These are phyloP conservation scores for Dothideomycetes sp. DNA, from an alignment of 2,329 filamentous ascomycete species.

Conservation along the genomic window DNA sequence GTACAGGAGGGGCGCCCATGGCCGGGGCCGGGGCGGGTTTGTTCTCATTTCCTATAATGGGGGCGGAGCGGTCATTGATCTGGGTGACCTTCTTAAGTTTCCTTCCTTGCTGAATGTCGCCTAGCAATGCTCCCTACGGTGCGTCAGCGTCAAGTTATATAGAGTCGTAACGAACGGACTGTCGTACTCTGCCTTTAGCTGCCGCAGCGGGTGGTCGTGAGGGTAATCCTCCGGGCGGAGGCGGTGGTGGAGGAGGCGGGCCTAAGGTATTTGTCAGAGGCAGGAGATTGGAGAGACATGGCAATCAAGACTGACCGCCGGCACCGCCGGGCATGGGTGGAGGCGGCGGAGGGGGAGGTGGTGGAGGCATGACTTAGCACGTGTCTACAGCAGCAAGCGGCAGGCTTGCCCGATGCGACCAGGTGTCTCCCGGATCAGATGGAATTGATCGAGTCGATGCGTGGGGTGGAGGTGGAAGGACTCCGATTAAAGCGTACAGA, in stretches of 20 bases:
- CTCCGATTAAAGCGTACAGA: too few relatives aligned
- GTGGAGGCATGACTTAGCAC: constrained; percentile 39
- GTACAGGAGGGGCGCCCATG: constrained; percentile 73
- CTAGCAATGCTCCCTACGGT: constrained; percentile 69
- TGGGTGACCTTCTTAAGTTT: constrained; percentile 68
- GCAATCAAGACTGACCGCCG: too few relatives aligned
- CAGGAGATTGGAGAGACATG: too few relatives aligned
- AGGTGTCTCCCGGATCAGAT: too few relatives aligned
- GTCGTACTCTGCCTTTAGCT: constrained; percentile 52
- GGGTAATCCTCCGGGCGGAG: constrained; percentile 45
- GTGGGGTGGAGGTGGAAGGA: too few relatives aligned
- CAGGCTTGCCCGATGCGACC: too few relatives aligned
- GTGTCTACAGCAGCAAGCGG: too few relatives aligned
- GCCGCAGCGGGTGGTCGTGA: constrained; percentile 44
- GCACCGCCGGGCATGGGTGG: constrained; percentile 48
- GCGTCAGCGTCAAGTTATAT: not conserved
- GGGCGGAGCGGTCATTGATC: constrained; percentile 87
- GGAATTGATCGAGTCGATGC: too few relatives aligned
- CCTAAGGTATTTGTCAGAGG: constrained; percentile 19
- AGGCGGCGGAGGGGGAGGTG: constrained; percentile 59
- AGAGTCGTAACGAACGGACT: not conserved
- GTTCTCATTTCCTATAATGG: constrained; percentile 49
- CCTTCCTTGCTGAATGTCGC: constrained; percentile 76
- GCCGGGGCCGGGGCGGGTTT: constrained; percentile 50
- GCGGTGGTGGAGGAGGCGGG: constrained; percentile 54